Conservation (phyloP, 2,329 filamentous ascomycete genomes). For the Trichoderma pleuroti region DNA sequence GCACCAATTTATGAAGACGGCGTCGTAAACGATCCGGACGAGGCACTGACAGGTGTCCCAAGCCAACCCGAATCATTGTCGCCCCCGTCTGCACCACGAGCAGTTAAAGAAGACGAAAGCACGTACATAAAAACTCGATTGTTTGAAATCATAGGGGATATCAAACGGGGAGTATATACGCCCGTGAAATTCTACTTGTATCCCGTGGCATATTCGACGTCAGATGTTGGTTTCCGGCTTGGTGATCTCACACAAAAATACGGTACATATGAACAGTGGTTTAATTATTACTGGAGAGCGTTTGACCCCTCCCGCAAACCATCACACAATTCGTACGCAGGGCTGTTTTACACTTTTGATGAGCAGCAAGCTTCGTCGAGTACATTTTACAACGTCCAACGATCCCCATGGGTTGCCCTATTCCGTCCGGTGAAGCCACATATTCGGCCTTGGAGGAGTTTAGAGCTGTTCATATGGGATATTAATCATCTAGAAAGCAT, state of each 20-base stretch:
- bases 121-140: neutral
- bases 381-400: constrained; percentile 23
- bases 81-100: neutral
- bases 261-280: constrained; percentile 26
- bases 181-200: constrained; percentile 34
- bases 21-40: constrained; percentile 39
- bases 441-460: constrained; percentile 27
- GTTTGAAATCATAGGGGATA: neutral
- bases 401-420: constrained; percentile 51
- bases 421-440: constrained; percentile 44
- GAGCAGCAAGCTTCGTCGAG: constrained; percentile 33
- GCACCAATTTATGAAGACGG: constrained; percentile 32
- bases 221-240: constrained; percentile 27
- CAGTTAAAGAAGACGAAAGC: neutral
- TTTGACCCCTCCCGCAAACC: neutral
- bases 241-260: constrained; percentile 23
- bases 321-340: constrained; percentile 31
- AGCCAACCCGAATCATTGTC: neutral
- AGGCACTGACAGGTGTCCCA: constrained; percentile 9
- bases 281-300: constrained; percentile 22
- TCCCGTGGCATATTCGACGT: constrained; percentile 41
- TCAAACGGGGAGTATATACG: constrained; percentile 13
- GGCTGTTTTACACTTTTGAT: constrained; percentile 50
- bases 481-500: constrained; percentile 30
- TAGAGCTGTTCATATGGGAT: constrained; percentile 57